Conservation (phyloP, 768 basidiomycete species). For the Tephrocybe rancida region DNA sequence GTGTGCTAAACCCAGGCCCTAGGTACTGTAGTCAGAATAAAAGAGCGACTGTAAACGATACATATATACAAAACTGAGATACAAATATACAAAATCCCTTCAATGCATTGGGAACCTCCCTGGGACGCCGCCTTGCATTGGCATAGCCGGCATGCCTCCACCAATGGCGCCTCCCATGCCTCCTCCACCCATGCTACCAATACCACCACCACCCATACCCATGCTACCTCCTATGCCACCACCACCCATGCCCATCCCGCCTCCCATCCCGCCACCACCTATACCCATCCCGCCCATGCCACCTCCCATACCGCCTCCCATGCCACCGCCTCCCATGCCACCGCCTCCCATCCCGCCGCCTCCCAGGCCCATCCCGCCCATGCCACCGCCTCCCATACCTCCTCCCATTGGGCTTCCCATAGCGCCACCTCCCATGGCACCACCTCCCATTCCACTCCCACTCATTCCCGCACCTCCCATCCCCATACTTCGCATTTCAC, state of each 20-base stretch:
- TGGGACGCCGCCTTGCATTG: slow-evolving; percentile 29
- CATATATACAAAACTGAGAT: slow-evolving; percentile 10
- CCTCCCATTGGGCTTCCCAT: no score
- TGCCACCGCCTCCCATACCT: slow-evolving; percentile 7
- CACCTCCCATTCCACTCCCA: slow-evolving; percentile 19
- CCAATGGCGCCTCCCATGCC: slow-evolving; percentile 27
- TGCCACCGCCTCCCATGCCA: slow-evolving; percentile 22
- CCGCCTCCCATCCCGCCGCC: slow-evolving; percentile 19
- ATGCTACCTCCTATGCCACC: slow-evolving; percentile 23
- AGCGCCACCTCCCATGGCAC: slow-evolving; percentile 18
- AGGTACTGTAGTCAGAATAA: neutral
- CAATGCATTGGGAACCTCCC: slow-evolving; percentile 32
- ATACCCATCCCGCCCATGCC: slow-evolving; percentile 3
- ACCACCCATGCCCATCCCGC: slow-evolving; percentile 5
- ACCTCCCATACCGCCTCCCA: slow-evolving; percentile 23
- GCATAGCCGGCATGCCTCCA: slow-evolving; percentile 31
- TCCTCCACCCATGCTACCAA: slow-evolving; percentile 23
- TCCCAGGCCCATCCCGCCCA: slow-evolving; percentile 27
- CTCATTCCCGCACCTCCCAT: slow-evolving; percentile 15
- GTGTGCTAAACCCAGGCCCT: no score
- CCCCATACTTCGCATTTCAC: slow-evolving; percentile 24
- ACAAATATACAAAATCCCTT: slow-evolving; percentile 8
- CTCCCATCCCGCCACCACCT: slow-evolving; percentile 25
- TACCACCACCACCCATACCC: slow-evolving; percentile 24
- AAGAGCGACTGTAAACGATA: slow-evolving; percentile 2